These are phyloP conservation scores for Thraustotheca clavata DNA, from an alignment of 352 stramenopile genomes.

Conservation along the genomic window DNA sequence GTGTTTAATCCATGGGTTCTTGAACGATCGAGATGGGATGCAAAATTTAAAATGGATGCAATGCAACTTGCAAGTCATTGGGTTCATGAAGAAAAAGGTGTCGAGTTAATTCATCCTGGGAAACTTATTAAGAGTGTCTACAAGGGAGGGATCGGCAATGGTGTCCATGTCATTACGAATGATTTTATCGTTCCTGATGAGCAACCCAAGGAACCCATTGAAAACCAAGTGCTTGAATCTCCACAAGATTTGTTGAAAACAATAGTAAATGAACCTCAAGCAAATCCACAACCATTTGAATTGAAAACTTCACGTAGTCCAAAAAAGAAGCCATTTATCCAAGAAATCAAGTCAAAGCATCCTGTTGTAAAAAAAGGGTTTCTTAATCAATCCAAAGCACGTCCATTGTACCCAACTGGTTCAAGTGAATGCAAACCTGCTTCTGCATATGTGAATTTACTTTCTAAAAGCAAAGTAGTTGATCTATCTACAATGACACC, in stretches of 20 bases:
- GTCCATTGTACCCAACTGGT: constrained; percentile 51
- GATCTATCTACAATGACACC: constrained; percentile 31
- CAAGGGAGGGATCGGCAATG: constrained; percentile 56
- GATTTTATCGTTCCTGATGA: constrained; percentile 50
- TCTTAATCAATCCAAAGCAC: constrained; percentile 38
- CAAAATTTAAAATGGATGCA: constrained; percentile 71
- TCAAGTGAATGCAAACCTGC: constrained; percentile 54
- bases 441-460: constrained; percentile 68
- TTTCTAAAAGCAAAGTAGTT: constrained; percentile 73
- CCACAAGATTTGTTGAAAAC: neutral
- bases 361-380: constrained; percentile 69
- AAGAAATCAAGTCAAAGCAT: neutral
- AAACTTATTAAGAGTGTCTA: constrained; percentile 84
- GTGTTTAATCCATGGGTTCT: constrained; percentile 76
- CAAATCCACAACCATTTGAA: constrained; percentile 1
- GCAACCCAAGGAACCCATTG: constrained; percentile 8
- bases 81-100: constrained; percentile 56
- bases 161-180: constrained; percentile 58
- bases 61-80: constrained; percentile 72
- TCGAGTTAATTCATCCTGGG: constrained; percentile 30
- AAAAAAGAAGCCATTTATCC: constrained; percentile 4
- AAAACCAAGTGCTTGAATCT: neutral
- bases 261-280: neutral
- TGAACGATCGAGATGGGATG: constrained; percentile 58
- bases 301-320: neutral